A percentile compares a stretch with the other conserved stretches of the same genome.
Conservation (phyloP, 192 early-diverging fungal genomes). For the Coemansia sp. region DNA sequence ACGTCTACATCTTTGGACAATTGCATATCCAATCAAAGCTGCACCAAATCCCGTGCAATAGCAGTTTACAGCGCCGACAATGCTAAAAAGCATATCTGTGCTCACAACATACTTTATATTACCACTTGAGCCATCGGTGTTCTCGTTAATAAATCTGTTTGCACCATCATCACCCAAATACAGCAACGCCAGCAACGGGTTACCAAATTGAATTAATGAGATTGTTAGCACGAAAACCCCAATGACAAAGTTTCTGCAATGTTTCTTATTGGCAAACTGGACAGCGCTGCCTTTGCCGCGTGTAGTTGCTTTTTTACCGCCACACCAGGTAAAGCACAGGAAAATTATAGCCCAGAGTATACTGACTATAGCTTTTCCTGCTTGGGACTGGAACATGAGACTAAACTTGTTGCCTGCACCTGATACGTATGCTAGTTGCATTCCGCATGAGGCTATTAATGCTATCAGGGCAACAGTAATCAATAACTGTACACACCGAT, state of each 20-base stretch:
- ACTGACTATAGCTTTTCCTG: background rate
- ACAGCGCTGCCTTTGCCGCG: background rate
- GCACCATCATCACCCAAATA: background rate
- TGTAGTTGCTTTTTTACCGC: background rate
- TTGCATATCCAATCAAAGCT: background rate
- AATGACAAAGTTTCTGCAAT: background rate
- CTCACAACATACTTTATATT: background rate
- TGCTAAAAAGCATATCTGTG: background rate
- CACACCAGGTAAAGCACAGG: background rate
- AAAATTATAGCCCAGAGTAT: background rate
- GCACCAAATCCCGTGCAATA: background rate
- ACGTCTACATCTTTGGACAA: background rate
- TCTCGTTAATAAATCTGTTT: background rate
- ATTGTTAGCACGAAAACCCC: background rate
- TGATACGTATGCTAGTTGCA: too few species aligned
- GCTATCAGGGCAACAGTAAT: too few species aligned
- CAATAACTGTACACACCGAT: too few species aligned
- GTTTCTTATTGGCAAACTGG: background rate
- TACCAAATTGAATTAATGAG: background rate
- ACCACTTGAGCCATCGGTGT: background rate
- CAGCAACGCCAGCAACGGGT: slow-evolving; percentile 2
- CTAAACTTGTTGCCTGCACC: background rate
- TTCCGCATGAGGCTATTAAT: too few species aligned
- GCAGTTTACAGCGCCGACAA: background rate
- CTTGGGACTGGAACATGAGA: background rate